Evolutionary conservation across 2,329 filamentous ascomycete genomes (phyloP).

Genomic region (Xylaria sp.): DNA sequence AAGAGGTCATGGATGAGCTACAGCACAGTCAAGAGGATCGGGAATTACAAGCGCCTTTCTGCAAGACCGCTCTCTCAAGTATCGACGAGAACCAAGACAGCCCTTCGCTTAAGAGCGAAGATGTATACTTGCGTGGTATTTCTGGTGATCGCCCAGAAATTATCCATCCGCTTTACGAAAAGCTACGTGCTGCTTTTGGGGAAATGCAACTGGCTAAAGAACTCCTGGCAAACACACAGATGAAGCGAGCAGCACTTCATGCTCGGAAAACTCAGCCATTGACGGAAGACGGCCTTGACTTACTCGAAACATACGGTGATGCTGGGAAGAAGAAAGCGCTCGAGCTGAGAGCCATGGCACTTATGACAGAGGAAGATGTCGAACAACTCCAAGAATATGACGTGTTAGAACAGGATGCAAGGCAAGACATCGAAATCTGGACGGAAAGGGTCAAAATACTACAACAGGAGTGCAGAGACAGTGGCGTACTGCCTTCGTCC

Average conservation of each 20-base stretch:
- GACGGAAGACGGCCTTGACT: conserved; percentile 39
- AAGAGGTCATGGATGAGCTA: conserved; percentile 46
- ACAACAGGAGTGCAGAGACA: conserved; percentile 54
- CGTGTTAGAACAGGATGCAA: conserved; percentile 50
- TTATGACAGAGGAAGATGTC: conserved; percentile 52
- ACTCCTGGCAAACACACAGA: conserved; percentile 57
- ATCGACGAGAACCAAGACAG: conserved; percentile 35
- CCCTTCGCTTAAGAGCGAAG: conserved; percentile 37
- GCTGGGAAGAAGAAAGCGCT: conserved; percentile 52
- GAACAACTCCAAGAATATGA: conserved; percentile 59
- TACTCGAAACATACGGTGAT: conserved; percentile 42
- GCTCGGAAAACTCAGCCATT: conserved; percentile 41
- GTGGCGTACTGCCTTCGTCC: conserved; percentile 56
- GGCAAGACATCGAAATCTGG: conserved; percentile 49
- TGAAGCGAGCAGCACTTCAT: conserved; percentile 49
- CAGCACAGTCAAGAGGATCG: conserved; percentile 41
- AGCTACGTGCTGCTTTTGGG: conserved; percentile 56
- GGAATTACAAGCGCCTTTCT: conserved; percentile 43
- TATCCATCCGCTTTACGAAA: conserved; percentile 59
- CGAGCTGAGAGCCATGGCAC: conserved; percentile 48
- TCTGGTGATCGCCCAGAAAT: conserved; percentile 52
- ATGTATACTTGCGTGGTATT: conserved; percentile 45
- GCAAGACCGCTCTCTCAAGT: conserved; percentile 36
- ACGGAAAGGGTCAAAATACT: conserved; percentile 51
- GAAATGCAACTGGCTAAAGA: conserved; percentile 61